Evolutionary conservation across 805 yeast genomes (phyloP).

Genomic region (Nematodospora valgi): DNA sequence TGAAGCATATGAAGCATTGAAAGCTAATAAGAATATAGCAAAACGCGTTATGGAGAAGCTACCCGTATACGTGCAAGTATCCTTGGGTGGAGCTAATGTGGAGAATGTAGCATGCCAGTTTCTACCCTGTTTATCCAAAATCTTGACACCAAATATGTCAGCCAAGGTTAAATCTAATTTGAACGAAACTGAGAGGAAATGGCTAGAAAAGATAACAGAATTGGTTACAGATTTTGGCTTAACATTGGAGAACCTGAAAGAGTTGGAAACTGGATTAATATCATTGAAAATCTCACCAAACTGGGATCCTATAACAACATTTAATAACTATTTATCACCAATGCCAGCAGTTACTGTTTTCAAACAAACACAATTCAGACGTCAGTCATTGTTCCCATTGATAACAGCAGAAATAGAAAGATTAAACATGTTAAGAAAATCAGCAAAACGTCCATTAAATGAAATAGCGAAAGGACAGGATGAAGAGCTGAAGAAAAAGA

Average conservation of each 20-base stretch:
- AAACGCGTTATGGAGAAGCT: slow-evolving; percentile 25
- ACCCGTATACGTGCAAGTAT: slow-evolving; percentile 24
- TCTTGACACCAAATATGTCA: slow-evolving; percentile 28
- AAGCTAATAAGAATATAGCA: slow-evolving; percentile 30
- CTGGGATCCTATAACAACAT: slow-evolving; percentile 31
- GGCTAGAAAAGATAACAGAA: slow-evolving; percentile 34
- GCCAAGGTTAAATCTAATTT: slow-evolving; percentile 21
- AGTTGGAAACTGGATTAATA: slow-evolving; percentile 27
- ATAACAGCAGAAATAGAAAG: slow-evolving; percentile 32
- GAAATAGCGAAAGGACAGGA: slow-evolving; percentile 8
- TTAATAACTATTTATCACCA: slow-evolving; percentile 17
- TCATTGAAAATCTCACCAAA: slow-evolving; percentile 30
- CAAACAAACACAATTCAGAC: slow-evolving; percentile 23
- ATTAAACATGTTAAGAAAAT: slow-evolving; percentile 9
- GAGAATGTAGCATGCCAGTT: slow-evolving; percentile 25
- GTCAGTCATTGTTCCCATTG: slow-evolving; percentile 37
- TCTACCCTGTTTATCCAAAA: slow-evolving; percentile 30
- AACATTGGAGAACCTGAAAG: slow-evolving; percentile 33
- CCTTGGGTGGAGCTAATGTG: slow-evolving; percentile 25
- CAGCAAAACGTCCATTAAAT: slow-evolving; percentile 11
- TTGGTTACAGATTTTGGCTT: slow-evolving; percentile 40
- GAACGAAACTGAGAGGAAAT: slow-evolving; percentile 24
- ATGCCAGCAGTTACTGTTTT: slow-evolving; percentile 10
- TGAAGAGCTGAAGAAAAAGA: slow-evolving; percentile 14
- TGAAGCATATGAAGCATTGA: slow-evolving; percentile 34